Percentiles rank a stretch among this genome's conserved stretches.
phyloP scores from a whole-genome alignment of 768 basidiomycete genomes.

The Phaeolepiota aurea region DNA sequence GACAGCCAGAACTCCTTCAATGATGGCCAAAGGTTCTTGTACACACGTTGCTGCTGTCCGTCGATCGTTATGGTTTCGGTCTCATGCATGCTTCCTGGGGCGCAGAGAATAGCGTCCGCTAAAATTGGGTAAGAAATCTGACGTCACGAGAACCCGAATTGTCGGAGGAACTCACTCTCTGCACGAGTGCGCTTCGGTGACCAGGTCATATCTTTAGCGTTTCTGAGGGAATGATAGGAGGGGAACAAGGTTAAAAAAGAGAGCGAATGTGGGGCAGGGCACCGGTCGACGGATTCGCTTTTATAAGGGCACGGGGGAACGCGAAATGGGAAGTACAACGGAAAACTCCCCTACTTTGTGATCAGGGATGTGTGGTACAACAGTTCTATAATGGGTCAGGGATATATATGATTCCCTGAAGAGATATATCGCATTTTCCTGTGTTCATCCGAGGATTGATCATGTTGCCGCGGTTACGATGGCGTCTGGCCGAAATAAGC shows the following conservation, averaged over 20 bases:
- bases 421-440: no score
- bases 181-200: conserved; percentile 28
- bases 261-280: neutral
- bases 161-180: conserved; percentile 27
- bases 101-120: conserved; percentile 40
- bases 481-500: neutral
- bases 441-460: neutral
- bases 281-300: neutral
- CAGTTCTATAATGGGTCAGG: neutral
- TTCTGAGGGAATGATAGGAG: neutral
- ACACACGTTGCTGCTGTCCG: conserved; percentile 42
- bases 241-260: neutral
- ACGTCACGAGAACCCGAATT: conserved; percentile 3
- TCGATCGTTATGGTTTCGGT: conserved; percentile 37
- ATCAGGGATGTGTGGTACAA: neutral
- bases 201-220: conserved; percentile 27
- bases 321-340: neutral
- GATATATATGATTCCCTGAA: neutral
- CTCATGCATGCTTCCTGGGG: conserved; percentile 39
- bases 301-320: neutral
- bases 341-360: neutral
- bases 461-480: neutral
- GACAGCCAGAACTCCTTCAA: conserved; percentile 47
- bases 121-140: conserved; percentile 2
- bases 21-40: conserved; percentile 50